Conservation (phyloP, 495 filamentous ascomycete species). For the Sabuloglossum arenarium region DNA sequence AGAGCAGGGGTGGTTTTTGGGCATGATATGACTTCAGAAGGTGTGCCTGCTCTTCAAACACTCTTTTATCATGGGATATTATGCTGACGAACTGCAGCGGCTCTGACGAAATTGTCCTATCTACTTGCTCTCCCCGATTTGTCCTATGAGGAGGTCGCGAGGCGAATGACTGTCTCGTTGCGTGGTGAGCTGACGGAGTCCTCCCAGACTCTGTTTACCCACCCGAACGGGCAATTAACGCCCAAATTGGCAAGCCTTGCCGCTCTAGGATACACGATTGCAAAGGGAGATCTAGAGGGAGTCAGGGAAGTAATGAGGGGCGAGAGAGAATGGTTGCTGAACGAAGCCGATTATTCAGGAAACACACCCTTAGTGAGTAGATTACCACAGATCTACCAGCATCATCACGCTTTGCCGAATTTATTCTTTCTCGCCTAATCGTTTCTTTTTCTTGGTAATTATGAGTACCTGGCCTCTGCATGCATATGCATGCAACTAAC, state of each 20-base stretch:
- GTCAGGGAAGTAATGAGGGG: slow-evolving; percentile 44
- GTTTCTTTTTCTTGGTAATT: background rate
- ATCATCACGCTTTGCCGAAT: background rate
- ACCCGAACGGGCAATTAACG: slow-evolving; percentile 35
- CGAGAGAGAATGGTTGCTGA: slow-evolving; percentile 45
- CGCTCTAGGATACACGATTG: slow-evolving; percentile 63
- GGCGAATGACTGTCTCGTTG: slow-evolving; percentile 52
- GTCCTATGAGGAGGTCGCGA: slow-evolving; percentile 37
- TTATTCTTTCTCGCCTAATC: background rate
- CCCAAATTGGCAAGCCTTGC: slow-evolving; percentile 35
- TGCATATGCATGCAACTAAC: background rate
- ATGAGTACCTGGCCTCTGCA: background rate
- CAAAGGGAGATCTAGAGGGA: slow-evolving; percentile 42
- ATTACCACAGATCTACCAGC: background rate
- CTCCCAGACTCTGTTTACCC: slow-evolving; percentile 42
- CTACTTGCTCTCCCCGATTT: slow-evolving; percentile 49
- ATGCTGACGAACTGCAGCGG: slow-evolving; percentile 23
- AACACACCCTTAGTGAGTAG: slow-evolving; percentile 60
- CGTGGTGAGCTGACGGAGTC: slow-evolving; percentile 73
- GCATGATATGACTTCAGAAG: slow-evolving; percentile 77
- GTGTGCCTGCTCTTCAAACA: background rate
- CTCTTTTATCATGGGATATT: background rate
- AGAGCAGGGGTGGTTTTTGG: slow-evolving; percentile 81
- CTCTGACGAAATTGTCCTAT: slow-evolving; percentile 83
- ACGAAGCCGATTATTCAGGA: slow-evolving; percentile 66